A percentile compares a stretch with the other conserved stretches of the same genome.
Evolutionary conservation across 257 asterid species (phyloP).

Genomic region (Thymus mandschuricus): DNA sequence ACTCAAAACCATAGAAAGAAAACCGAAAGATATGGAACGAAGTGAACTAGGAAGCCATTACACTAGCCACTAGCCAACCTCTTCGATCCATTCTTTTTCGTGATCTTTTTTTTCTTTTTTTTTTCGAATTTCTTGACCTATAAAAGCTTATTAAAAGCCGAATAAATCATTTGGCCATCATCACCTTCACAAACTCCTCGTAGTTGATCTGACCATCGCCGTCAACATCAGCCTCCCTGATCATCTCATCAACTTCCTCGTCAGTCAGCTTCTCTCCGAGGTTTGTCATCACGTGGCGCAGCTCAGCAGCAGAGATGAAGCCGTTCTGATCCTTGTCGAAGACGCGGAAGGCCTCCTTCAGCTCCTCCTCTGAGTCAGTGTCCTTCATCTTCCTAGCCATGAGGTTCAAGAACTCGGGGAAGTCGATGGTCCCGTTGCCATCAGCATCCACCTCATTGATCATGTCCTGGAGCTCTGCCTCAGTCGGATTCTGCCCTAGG

Average conservation of each 20-base stretch:
- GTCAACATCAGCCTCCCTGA: conserved; percentile 73
- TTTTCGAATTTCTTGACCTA: conserved; percentile 3
- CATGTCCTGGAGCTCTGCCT: conserved; percentile 81
- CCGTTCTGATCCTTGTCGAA: conserved; percentile 81
- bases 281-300: conserved; percentile 77
- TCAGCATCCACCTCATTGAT: conserved; percentile 78
- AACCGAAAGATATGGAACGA: conserved; percentile 25
- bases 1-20: conserved; percentile 37
- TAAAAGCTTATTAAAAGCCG: conserved; percentile 20
- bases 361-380: conserved; percentile 78
- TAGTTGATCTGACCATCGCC: conserved; percentile 77
- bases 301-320: conserved; percentile 73
- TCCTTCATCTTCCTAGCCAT: conserved; percentile 79
- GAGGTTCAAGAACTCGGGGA: conserved; percentile 75
- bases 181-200: conserved; percentile 74
- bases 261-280: conserved; percentile 77
- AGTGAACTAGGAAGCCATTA: conserved; percentile 25
- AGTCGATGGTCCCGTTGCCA: conserved; percentile 76
- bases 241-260: conserved; percentile 81
- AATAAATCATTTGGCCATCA: conserved; percentile 68
- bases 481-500: conserved; percentile 73
- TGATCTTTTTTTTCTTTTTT: neutral
- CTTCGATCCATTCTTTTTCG: conserved; percentile 28
- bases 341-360: conserved; percentile 75
- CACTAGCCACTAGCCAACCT: conserved; percentile 29